Evolutionary conservation across 768 basidiomycete species (phyloP).

Genomic region (Hericium rajendrae): DNA sequence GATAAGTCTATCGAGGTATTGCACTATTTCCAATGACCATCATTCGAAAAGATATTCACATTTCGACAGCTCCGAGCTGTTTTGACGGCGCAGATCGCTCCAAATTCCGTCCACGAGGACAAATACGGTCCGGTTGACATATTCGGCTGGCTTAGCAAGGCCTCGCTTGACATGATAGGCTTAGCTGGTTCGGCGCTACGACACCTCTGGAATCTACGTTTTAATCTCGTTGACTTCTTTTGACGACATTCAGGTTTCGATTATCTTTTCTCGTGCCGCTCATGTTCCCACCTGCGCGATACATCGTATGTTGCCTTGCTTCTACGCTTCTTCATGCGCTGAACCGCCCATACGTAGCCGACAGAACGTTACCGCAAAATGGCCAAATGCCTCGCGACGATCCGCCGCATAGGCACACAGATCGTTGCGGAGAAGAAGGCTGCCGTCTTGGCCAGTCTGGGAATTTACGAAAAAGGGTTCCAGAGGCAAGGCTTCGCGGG

Average conservation of each 20-base stretch:
- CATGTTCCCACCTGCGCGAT: neutral
- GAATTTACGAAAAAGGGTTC: slow-evolving; percentile 16
- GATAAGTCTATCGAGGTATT: neutral
- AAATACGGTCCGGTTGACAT: neutral
- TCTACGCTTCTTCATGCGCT: neutral
- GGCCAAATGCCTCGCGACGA: neutral
- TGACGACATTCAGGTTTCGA: neutral
- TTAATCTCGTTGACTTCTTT: too few species aligned
- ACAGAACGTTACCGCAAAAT: neutral
- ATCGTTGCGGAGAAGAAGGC: slow-evolving; percentile 20
- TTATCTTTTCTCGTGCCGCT: neutral
- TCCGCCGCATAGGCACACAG: neutral
- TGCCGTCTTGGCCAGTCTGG: slow-evolving; percentile 21
- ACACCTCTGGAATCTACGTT: too few species aligned
- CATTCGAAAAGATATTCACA: neutral
- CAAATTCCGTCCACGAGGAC: too few species aligned
- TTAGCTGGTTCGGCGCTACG: neutral
- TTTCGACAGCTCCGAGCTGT: neutral
- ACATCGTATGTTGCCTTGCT: neutral
- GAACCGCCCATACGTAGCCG: neutral
- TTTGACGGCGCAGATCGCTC: neutral
- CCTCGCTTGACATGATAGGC: slow-evolving; percentile 2
- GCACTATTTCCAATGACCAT: neutral
- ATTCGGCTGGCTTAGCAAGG: slow-evolving; percentile 2
- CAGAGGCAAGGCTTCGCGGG: slow-evolving; percentile 25